A percentile compares a stretch with the other conserved stretches of the same genome.
Conservation (phyloP, 1,284 basidiomycete genomes). For the Moniliella sp. region DNA sequence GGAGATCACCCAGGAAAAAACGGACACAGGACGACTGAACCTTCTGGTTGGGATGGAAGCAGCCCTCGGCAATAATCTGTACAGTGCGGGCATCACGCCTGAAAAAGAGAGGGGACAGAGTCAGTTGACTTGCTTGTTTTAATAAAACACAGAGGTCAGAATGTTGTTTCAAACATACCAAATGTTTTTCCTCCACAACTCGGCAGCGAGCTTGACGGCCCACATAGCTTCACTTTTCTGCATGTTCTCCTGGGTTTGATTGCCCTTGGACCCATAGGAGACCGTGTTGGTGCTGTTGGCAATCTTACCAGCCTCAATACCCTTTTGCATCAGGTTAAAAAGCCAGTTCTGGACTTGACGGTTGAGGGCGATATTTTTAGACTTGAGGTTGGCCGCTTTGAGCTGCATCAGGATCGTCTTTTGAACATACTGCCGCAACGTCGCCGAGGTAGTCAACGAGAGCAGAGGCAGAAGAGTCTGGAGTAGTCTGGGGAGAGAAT, state of each 20-base stretch:
- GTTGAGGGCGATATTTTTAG: conserved; percentile 87
- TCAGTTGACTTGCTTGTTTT: too few species aligned
- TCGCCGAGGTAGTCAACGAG: conserved; percentile 56
- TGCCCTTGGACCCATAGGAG: conserved; percentile 21
- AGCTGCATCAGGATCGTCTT: conserved; percentile 89
- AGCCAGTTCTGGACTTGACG: conserved; percentile 84
- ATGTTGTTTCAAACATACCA: too few species aligned
- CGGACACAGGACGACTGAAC: conserved; percentile 89
- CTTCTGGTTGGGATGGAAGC: conserved; percentile 78
- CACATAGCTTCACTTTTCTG: conserved; percentile 60
- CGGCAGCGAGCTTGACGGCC: conserved; percentile 81
- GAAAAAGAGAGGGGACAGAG: too few species aligned
- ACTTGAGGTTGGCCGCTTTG: conserved; percentile 63
- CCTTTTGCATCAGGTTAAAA: conserved; percentile 81
- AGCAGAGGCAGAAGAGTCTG: conserved; percentile 79
- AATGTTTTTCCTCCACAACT: conserved; percentile 78
- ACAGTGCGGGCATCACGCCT: conserved; percentile 80
- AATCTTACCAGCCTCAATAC: conserved; percentile 45
- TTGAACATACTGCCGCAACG: conserved; percentile 65
- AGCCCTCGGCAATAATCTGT: conserved; percentile 71
- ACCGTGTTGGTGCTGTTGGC: conserved; percentile 16
- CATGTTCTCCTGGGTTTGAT: conserved; percentile 42
- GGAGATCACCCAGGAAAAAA: conserved; percentile 64
- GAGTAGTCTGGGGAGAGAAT: too few species aligned
- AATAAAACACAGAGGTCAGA: too few species aligned